Base-by-base conservation (phyloP, 164 flowering plant genomes). In the Santalum album region DNA sequence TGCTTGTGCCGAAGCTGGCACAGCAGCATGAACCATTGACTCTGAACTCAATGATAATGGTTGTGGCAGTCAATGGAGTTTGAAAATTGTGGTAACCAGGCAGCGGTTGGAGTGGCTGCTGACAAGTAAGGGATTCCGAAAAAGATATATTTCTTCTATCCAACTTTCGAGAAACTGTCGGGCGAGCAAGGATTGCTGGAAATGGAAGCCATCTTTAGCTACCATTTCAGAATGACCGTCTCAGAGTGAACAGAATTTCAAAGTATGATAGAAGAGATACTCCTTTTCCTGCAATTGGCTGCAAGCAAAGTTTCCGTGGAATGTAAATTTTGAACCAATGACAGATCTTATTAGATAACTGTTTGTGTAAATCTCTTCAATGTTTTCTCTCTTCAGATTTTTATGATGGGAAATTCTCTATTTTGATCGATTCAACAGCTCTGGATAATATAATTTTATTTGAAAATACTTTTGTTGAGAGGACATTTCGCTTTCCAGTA, bases 131-230 rank as follows among this genome's bases (percentile, higher is more conserved):
- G n/a, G n/a, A n/a, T 46, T 68, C 15, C 57, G 64, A 29, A 20
- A 56, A 10, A 26, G 26, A 14, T 47, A 25, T 19, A 19, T 49
- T 11, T 15, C 38, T 29, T 29, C 9, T 16, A 12, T 62, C 17
- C 64, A 46, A 44, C 51, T 39, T 25, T 14, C 47, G 5, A 29
- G 25, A 14, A 24, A 36, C 6, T 49, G 34, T 2, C 22, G n/a
- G 9, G 19, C 44, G 7, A 40, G 36, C 40, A 54, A 55, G 40
- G 57, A 46, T 21, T 40, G 62, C 29, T 60, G 29, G 45, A 73
- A 73, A 64, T 81, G 86, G 84, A 27, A 32, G 53, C 84, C 81
- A 24, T 65, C 75, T 45, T 67, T 79, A 55, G 61, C 71, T 40
- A 57, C 71, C 43, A 79, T 84, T 39, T 69, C 58, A 2, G n/a